phyloP scores from a whole-genome alignment of 2,329 filamentous ascomycete species.

The Uncinocarpus reesii region DNA sequence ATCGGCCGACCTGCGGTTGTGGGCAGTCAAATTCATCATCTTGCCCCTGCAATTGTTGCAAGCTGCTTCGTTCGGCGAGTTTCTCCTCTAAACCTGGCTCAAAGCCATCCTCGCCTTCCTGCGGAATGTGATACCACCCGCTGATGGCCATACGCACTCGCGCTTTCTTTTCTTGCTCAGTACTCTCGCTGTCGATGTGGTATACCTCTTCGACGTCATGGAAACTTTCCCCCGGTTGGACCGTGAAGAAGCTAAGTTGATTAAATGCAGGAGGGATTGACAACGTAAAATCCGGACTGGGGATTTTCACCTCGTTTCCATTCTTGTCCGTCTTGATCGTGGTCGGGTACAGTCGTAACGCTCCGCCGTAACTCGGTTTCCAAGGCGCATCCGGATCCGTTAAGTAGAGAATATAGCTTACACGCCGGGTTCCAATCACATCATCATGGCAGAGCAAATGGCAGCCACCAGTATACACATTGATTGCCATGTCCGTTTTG shows the following conservation, averaged over 20 bases:
- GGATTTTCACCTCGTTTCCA: conserved; percentile 67
- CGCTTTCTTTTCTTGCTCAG: conserved; percentile 50
- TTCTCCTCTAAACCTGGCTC: conserved; percentile 79
- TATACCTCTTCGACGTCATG: conserved; percentile 99
- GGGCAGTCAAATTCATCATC: conserved; percentile 82
- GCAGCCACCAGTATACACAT: conserved; percentile 92
- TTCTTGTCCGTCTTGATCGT: conserved; percentile 55
- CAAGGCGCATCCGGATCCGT: conserved; percentile 85
- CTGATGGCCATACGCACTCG: conserved; percentile 89
- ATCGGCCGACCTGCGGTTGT: conserved; percentile 47
- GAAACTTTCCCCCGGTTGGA: conserved; percentile 96
- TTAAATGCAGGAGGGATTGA: conserved; percentile 92
- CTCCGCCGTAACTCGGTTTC: conserved; percentile 87
- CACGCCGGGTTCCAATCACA: conserved; percentile 89
- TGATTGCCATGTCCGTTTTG: conserved; percentile 99
- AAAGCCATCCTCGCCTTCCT: conserved; percentile 85
- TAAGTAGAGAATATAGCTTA: conserved; percentile 95
- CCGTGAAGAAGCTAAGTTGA: conserved; percentile 94
- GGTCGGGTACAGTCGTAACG: conserved; percentile 74
- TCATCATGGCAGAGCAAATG: conserved; percentile 96
- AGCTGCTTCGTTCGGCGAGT: conserved; percentile 76
- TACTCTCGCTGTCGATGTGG: conserved; percentile 48
- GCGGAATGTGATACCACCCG: conserved; percentile 97
- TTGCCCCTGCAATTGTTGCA: conserved; percentile 86
- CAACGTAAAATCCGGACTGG: conserved; percentile 65